Conservation (phyloP, 768 basidiomycete genomes). For the Psilocybe cyanescens region DNA sequence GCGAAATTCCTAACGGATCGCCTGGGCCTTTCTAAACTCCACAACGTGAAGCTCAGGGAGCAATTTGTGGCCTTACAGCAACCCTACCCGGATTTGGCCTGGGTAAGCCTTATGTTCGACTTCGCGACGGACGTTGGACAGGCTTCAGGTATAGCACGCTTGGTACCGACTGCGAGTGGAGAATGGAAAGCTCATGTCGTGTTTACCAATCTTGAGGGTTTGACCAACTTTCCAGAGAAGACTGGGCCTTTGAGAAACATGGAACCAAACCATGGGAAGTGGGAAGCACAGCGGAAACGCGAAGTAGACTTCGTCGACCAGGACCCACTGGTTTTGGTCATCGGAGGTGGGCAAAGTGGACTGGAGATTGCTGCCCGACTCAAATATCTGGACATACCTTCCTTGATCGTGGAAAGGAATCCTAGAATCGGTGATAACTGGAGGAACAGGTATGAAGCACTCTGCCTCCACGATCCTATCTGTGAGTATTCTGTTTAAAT, state of each 20-base stretch:
- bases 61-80: conserved; percentile 30
- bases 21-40: conserved; percentile 26
- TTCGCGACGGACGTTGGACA: conserved; percentile 50
- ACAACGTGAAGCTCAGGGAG: conserved; percentile 26
- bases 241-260: conserved; percentile 41
- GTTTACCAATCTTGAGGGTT: conserved; percentile 52
- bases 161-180: conserved; percentile 45
- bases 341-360: conserved; percentile 62
- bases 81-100: conserved; percentile 44
- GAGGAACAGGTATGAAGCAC: conserved; percentile 60
- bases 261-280: conserved; percentile 50
- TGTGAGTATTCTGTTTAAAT: conserved; percentile 33
- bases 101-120: conserved; percentile 50
- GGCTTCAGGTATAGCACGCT: conserved; percentile 48
- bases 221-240: conserved; percentile 47
- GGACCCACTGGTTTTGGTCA: conserved; percentile 56
- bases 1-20: conserved; percentile 36
- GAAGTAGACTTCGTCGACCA: conserved; percentile 47
- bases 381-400: conserved; percentile 49
- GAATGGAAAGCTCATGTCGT: conserved; percentile 60
- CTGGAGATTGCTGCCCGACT: conserved; percentile 59
- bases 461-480: conserved; percentile 57
- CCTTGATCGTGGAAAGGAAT: conserved; percentile 60
- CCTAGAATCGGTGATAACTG: conserved; percentile 58
- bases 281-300: conserved; percentile 44